Conservation (phyloP, 306 rosid species). For the Fragaria iinumae region DNA sequence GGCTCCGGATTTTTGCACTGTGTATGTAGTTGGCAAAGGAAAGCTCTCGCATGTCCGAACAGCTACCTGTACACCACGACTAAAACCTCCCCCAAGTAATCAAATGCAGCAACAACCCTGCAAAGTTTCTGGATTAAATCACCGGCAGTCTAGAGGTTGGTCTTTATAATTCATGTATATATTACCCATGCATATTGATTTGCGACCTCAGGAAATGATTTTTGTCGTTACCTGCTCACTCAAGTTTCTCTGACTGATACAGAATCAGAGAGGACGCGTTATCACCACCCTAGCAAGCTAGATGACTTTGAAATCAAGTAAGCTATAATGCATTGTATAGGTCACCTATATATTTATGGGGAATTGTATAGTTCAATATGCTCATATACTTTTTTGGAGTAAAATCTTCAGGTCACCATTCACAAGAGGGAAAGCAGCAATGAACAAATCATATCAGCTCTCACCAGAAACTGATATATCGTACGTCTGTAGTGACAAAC, state of each 20-base stretch:
- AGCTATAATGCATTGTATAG: constrained; percentile 13
- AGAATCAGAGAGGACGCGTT: constrained; percentile 35
- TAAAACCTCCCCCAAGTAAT: not conserved
- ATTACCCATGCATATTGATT: not conserved
- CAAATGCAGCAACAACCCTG: not conserved
- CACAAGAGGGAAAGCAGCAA: constrained; percentile 35
- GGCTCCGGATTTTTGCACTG: constrained; percentile 63
- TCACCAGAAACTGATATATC: constrained; percentile 57
- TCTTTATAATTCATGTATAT: constrained; percentile 5
- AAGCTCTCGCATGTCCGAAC: constrained; percentile 44
- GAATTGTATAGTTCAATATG: not conserved
- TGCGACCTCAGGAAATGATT: not conserved
- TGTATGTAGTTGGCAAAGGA: constrained; percentile 66
- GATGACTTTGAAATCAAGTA: constrained; percentile 54
- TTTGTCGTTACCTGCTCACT: constrained; percentile 8
- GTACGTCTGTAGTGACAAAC: constrained; percentile 61
- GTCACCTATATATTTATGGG: not conserved
- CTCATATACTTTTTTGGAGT: no score
- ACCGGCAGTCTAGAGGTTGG: constrained; percentile 31
- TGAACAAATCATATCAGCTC: constrained; percentile 39
- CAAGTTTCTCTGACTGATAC: constrained; percentile 12
- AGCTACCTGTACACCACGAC: constrained; percentile 28
- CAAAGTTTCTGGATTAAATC: constrained; percentile 17
- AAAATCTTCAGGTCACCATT: constrained; percentile 63
- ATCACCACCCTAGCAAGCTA: not conserved